Percentiles rank a stretch among this genome's conserved stretches.
Conservation (phyloP, 2,329 filamentous ascomycete genomes). For the Aspergillus ochraceus region DNA sequence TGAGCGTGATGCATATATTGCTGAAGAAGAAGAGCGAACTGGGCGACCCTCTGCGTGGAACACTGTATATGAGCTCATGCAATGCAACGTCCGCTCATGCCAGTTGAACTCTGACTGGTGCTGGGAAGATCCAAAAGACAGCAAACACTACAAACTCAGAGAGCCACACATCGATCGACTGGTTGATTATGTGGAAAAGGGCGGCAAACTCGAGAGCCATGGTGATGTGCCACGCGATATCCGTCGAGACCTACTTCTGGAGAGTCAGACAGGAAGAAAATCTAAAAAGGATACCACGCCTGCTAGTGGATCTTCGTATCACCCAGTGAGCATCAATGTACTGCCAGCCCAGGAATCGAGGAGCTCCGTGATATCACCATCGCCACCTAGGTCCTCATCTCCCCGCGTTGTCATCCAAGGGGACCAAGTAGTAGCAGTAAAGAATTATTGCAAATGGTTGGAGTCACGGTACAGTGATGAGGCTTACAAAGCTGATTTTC, state of each 20-base stretch:
- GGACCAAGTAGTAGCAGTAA: background rate
- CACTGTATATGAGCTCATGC: background rate
- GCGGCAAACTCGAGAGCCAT: slow-evolving; percentile 4
- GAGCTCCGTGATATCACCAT: too few relatives aligned
- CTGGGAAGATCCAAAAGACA: slow-evolving; percentile 3
- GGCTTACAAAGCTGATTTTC: background rate
- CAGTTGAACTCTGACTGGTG: background rate
- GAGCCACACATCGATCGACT: slow-evolving; percentile 2
- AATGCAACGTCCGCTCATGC: background rate
- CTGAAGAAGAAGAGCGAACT: background rate
- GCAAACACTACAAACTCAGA: slow-evolving; percentile 6
- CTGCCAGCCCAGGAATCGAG: too few relatives aligned
- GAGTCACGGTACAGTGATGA: background rate
- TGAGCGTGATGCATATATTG: background rate
- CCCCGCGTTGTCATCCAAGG: background rate
- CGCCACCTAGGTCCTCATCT: too few relatives aligned
- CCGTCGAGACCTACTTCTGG: slow-evolving; percentile 1
- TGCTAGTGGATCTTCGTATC: background rate
- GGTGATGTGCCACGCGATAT: slow-evolving; percentile 7
- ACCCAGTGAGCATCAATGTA: background rate
- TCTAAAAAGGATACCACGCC: background rate
- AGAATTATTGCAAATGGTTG: background rate
- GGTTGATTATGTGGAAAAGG: slow-evolving; percentile 15
- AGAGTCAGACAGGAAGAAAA: background rate
- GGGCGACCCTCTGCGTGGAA: background rate